A percentile compares a stretch with the other conserved stretches of the same genome.
phyloP scores from a whole-genome alignment of 768 basidiomycete species.

The Lactarius sp. region DNA sequence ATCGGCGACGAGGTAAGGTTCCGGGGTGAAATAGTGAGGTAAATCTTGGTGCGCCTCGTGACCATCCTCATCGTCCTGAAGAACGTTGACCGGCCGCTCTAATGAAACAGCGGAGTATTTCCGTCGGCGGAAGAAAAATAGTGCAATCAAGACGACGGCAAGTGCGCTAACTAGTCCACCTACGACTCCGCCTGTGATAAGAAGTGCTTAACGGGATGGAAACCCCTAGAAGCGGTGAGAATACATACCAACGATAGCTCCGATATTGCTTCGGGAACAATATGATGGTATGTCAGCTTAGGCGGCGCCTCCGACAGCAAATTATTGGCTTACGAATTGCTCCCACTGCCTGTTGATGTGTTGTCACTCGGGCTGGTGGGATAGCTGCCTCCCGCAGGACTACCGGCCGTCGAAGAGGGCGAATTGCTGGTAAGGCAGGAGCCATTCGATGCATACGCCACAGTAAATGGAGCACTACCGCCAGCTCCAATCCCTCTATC shows the following conservation, averaged over 20 bases:
- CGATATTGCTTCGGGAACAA: conserved; percentile 6
- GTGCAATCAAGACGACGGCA: conserved; percentile 37
- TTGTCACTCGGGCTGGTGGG: conserved; percentile 49
- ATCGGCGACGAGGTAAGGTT: conserved; percentile 69
- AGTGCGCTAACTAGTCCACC: conserved; percentile 52
- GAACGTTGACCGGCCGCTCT: conserved; percentile 62
- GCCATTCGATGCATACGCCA: conserved; percentile 47
- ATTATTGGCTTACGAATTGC: conserved; percentile 18
- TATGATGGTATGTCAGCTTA: background rate
- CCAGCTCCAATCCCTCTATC: conserved; percentile 59
- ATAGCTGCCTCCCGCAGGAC: conserved; percentile 69
- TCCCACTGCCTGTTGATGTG: conserved; percentile 28
- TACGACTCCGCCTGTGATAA: conserved; percentile 53
- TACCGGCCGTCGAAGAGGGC: conserved; percentile 73
- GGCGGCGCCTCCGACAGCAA: background rate
- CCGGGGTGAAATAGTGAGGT: conserved; percentile 68
- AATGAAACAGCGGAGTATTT: conserved; percentile 39
- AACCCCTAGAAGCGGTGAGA: background rate
- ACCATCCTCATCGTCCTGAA: conserved; percentile 47
- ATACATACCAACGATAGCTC: conserved; percentile 20
- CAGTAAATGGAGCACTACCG: conserved; percentile 57
- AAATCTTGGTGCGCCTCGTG: conserved; percentile 49
- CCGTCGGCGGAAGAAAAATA: conserved; percentile 50
- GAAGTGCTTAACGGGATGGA: conserved; percentile 19
- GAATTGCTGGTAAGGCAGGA: conserved; percentile 55